phyloP scores from a whole-genome alignment of 305 asterid genomes.

The Fraxinus xanthoxyloides region DNA sequence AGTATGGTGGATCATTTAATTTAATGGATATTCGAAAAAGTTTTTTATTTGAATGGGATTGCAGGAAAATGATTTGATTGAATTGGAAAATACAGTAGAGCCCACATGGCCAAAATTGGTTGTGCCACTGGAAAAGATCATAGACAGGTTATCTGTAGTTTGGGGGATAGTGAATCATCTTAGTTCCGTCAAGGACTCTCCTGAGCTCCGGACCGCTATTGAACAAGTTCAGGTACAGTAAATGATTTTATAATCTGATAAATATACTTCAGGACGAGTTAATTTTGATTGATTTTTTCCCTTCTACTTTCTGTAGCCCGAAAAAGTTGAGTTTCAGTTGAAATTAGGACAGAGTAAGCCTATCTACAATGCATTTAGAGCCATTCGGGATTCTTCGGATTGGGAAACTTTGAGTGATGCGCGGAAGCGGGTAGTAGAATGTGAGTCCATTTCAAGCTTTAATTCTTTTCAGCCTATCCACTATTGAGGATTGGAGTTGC shows the following conservation, averaged over 20 bases:
- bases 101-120: constrained; percentile 71
- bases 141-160: constrained; percentile 55
- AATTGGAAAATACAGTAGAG: constrained; percentile 59
- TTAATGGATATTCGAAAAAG: background rate
- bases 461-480: background rate
- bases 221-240: constrained; percentile 62
- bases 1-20: background rate
- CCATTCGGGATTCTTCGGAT: constrained; percentile 48
- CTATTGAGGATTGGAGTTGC: background rate
- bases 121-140: constrained; percentile 72
- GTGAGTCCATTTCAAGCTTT: constrained; percentile 31
- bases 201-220: constrained; percentile 64
- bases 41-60: constrained; percentile 1
- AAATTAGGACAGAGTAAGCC: constrained; percentile 70
- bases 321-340: constrained; percentile 59
- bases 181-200: constrained; percentile 61
- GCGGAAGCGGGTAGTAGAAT: constrained; percentile 64
- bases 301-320: constrained; percentile 44
- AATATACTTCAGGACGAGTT: background rate
- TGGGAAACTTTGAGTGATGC: constrained; percentile 63
- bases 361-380: constrained; percentile 59
- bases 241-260: background rate
- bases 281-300: background rate
- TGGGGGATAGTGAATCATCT: constrained; percentile 79
- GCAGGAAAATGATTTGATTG: constrained; percentile 56